Conservation (phyloP, 2,329 filamentous ascomycete species). For the Exophiala sp. region DNA sequence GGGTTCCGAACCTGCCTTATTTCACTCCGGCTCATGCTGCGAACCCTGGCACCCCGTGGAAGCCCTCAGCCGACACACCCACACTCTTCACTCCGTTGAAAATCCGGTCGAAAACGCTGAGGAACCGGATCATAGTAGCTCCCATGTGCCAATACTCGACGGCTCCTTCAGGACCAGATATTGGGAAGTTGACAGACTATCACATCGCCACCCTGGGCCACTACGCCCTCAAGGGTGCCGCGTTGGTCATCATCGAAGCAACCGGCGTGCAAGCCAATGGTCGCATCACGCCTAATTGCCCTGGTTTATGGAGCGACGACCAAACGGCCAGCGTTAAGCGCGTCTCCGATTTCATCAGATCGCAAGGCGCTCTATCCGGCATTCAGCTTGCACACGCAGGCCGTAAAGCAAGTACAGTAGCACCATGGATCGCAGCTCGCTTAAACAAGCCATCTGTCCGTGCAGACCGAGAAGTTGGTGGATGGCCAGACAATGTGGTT, state of each 20-base stretch:
- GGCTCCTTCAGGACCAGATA: slow-evolving; percentile 29
- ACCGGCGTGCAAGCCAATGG: slow-evolving; percentile 69
- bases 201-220: slow-evolving; percentile 38
- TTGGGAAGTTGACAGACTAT: slow-evolving; percentile 42
- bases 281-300: slow-evolving; percentile 58
- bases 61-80: slow-evolving; percentile 13
- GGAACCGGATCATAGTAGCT: slow-evolving; percentile 51
- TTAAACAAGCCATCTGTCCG: slow-evolving; percentile 26
- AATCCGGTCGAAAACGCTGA: slow-evolving; percentile 49
- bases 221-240: slow-evolving; percentile 28
- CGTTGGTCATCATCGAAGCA: slow-evolving; percentile 59
- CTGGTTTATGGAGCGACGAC: slow-evolving; percentile 34
- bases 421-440: slow-evolving; percentile 41
- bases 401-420: slow-evolving; percentile 53
- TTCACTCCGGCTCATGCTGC: slow-evolving; percentile 25
- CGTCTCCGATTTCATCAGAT: slow-evolving; percentile 72
- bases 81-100: slow-evolving; percentile 42
- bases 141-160: slow-evolving; percentile 55
- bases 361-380: slow-evolving; percentile 67
- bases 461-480: slow-evolving; percentile 21
- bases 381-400: slow-evolving; percentile 81
- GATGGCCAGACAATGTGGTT: slow-evolving; percentile 28
- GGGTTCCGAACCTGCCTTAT: slow-evolving; percentile 26
- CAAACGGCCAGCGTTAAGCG: slow-evolving; percentile 43
- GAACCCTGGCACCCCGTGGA: slow-evolving; percentile 21